Percentiles rank a stretch among this genome's conserved stretches.
Evolutionary conservation across 2,329 filamentous ascomycete genomes (phyloP).

Genomic region (Colletotrichum chrysophilum): DNA sequence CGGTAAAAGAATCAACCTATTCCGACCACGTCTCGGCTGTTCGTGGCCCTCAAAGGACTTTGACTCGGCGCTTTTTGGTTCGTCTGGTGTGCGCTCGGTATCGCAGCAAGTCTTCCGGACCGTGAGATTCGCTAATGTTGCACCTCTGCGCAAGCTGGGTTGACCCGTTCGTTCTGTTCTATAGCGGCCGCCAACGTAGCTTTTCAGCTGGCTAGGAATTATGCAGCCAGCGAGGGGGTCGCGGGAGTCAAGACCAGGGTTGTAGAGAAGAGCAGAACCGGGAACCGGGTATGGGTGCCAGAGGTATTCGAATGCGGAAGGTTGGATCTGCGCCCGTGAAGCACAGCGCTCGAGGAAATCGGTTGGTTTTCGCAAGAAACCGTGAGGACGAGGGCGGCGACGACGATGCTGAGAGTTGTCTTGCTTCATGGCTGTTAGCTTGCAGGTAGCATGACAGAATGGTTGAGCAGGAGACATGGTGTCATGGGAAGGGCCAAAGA

Average conservation of each 20-base stretch:
- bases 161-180: neutral
- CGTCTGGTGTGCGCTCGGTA: neutral
- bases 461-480: neutral
- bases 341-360: neutral
- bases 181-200: neutral
- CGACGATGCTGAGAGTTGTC: neutral
- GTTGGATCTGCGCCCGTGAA: neutral
- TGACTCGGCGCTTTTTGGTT: neutral
- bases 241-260: neutral
- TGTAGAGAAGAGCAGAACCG: neutral
- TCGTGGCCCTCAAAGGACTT: neutral
- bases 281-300: neutral
- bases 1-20: neutral
- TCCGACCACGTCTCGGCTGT: neutral
- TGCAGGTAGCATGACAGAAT: neutral
- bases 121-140: neutral
- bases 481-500: neutral
- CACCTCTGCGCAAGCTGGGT: neutral
- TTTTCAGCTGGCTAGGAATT: neutral
- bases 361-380: neutral
- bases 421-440: constrained; percentile 1
- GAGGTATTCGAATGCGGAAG: neutral
- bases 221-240: neutral
- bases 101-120: neutral
- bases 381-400: neutral